Base-by-base conservation (phyloP, 2,329 filamentous ascomycete species). In the Aspergillus spinulosporus region DNA sequence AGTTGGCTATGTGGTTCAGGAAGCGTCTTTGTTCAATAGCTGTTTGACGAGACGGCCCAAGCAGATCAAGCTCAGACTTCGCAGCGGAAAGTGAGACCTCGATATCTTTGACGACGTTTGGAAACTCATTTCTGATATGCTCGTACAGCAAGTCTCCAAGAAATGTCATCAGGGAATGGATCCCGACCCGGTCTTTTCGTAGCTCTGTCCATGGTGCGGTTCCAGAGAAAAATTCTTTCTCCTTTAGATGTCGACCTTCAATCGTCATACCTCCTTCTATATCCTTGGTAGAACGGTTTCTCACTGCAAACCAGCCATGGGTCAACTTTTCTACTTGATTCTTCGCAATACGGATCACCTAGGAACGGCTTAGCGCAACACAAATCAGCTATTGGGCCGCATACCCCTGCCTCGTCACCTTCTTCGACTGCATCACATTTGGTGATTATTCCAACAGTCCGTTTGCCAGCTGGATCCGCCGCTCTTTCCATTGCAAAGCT, bases 401-500 rank as follows among this genome's bases (percentile, higher is more conserved):
- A 32, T 58, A 64, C 62, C 2, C 54, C 56, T 2, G 49, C 54
- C 46, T 66, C 62, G 32, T 66, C 64, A n/a, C 67, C 70, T n/a
- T 50, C 53, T 44, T 61, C 58, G 2, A 73, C 57, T 1, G 61
- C 58, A 52, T 75, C 72, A 3, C 70, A 72, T 56, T 73, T 74
- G 14, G 72, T 74, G 57, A 75, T 68, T 49, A 74, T 68, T 12
- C 73, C 72, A 14, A 74, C 57, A 1, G 72, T 75, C 2, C 72
- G 66, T 31, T 57, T 55, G 8, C 72, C 69, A n/a, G 59, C 46
- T 6, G 60, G 59, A 50, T 75, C 72, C 14, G 66, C 66, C 3
- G 64, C 65, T 26, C 74, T 73, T 26, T 74, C 76, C 45, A 76
- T 79, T 7, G 78, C 74, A 0, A 84, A 73, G 8, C 59, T 62